Evolutionary conservation across 2,329 filamentous ascomycete genomes (phyloP), one percentile per base, ranked within the genome.

Genomic region (Trichoderma guizhouense): DNA sequence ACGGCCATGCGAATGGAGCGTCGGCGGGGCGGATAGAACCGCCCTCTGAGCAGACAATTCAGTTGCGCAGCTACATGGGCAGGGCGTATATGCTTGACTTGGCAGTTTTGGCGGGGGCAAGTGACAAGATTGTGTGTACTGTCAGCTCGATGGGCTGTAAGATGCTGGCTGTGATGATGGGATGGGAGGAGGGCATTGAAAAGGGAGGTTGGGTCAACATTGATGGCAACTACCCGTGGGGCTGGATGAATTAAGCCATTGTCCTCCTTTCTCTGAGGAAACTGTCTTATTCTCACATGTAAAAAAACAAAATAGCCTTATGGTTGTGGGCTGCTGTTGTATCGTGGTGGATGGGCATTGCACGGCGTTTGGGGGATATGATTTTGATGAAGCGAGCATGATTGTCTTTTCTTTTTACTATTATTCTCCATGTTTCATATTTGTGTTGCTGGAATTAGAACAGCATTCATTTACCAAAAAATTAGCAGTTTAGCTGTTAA

Each of bases 1-100:
- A 82, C 66, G 82, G 79, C 15, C 81, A 71, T 2, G 39, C 77
- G 26, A 80, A 81, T 65, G 78, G 79, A 12, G 58, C 51, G 4
- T 57, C 67, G 6, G 51, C 64, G 14, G 74, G 77, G 32, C 60
- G 62, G 53, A 34, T 28, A 21, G 77, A 77, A 63, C 73, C 77
- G 9, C 74, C 75, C 21, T 84, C 84, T 8, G 80, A 83, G 30
- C 84, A 87, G 75, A 90, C 91, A n/a, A 83, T 93, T 75, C 84
- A 87, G 75, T 82, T 97, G 75, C 86, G 94, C 62, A 91, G 92
- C 79, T 84, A 95, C 34, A 88, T 97, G 5, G 94, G 91, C 0
- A 84, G 93, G n/a, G 92, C 93, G 2, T 97, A 96, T 81, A 82
- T 94, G 79, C 88, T 97, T 81, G 94, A 97, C 81, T 82, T 97